Conservation (phyloP, 1,284 basidiomycete genomes). For the Ustilago sp. region DNA sequence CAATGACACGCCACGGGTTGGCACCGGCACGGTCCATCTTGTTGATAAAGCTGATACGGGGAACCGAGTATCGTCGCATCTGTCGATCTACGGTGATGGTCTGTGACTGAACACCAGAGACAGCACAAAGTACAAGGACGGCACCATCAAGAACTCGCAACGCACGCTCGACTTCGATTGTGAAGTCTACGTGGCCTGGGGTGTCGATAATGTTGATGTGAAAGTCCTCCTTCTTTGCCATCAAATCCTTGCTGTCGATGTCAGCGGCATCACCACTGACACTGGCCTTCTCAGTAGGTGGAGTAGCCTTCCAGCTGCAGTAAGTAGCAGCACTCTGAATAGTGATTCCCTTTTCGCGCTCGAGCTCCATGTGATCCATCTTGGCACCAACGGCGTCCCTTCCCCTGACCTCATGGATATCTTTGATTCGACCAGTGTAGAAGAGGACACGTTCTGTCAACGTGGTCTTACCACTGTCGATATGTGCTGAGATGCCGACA, state of each 20-base stretch:
- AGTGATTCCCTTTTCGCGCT: slow-evolving; percentile 98
- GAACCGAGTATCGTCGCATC: slow-evolving; percentile 95
- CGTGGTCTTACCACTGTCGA: slow-evolving; percentile 97
- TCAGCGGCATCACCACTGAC: slow-evolving; percentile 69
- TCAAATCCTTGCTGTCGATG: slow-evolving; percentile 41
- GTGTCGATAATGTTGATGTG: slow-evolving; percentile 99
- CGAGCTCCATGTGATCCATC: slow-evolving; percentile 99
- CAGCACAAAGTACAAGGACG: slow-evolving; percentile 94
- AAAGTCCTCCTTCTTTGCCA: slow-evolving; percentile 77
- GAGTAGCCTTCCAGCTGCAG: slow-evolving; percentile 88
- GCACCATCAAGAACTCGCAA: slow-evolving; percentile 96
- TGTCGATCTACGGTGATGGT: slow-evolving; percentile 99
- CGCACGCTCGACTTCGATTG: slow-evolving; percentile 98
- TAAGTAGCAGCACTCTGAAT: slow-evolving; percentile 99
- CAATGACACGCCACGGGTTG: slow-evolving; percentile 94
- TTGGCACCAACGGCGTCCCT: slow-evolving; percentile 96
- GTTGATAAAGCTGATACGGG: slow-evolving; percentile 96
- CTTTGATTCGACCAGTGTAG: slow-evolving; percentile 94
- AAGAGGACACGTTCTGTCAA: slow-evolving; percentile 96
- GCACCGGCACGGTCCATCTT: slow-evolving; percentile 99
- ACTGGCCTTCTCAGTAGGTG: slow-evolving; percentile 69
- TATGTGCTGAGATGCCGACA: slow-evolving; percentile 72
- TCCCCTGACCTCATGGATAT: slow-evolving; percentile 97
- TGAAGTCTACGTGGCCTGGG: slow-evolving; percentile 99
- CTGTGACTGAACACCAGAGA: slow-evolving; percentile 96